phyloP scores from a whole-genome alignment of 2,329 filamentous ascomycete species.

The Venturia asperata region DNA sequence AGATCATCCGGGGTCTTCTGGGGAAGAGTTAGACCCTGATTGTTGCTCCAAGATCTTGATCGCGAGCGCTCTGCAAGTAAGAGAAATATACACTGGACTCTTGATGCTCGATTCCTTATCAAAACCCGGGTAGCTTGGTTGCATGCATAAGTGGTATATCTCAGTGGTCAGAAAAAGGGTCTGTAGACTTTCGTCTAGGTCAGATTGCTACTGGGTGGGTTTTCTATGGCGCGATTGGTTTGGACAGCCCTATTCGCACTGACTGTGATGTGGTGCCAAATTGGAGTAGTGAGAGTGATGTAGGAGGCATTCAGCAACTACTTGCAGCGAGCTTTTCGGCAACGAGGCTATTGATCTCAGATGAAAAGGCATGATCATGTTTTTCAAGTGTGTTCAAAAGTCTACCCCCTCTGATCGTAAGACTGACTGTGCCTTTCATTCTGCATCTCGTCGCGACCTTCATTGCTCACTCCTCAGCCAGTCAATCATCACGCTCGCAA shows the following conservation, averaged over 20 bases:
- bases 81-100: background rate
- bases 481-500: too few species aligned
- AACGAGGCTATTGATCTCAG: too few species aligned
- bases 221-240: background rate
- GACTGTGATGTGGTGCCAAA: background rate
- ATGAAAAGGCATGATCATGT: too few species aligned
- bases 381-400: too few species aligned
- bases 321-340: background rate
- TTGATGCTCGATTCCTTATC: background rate
- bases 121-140: background rate
- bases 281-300: background rate
- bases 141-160: background rate
- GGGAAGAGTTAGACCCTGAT: background rate
- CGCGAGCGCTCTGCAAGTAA: background rate
- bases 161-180: background rate
- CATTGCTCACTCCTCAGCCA: too few species aligned
- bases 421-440: too few species aligned
- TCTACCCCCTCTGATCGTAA: too few species aligned
- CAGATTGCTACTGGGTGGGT: background rate
- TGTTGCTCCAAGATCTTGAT: background rate
- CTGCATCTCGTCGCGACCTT: too few species aligned
- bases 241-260: background rate
- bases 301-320: background rate
- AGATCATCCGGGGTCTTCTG: background rate
- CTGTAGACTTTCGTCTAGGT: background rate